These are phyloP conservation scores for Candida germanica DNA, from an alignment of 805 yeast genomes.

Conservation along the genomic window DNA sequence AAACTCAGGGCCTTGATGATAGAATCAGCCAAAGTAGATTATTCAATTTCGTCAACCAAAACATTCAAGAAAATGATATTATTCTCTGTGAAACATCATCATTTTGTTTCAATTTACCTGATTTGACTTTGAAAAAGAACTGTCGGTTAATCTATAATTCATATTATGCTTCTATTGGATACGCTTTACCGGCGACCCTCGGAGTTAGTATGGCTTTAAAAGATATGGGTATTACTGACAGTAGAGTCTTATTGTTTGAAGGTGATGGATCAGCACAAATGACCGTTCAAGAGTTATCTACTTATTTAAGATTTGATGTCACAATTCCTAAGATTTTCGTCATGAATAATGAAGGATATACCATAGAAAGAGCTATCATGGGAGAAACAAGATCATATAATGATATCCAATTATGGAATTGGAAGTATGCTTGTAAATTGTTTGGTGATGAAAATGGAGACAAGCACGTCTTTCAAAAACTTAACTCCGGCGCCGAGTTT, in stretches of 20 bases:
- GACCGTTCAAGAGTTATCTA: conserved; percentile 83
- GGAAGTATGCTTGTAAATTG: conserved; percentile 64
- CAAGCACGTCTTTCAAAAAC: conserved; percentile 20
- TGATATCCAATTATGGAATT: conserved; percentile 80
- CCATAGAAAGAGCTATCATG: conserved; percentile 82
- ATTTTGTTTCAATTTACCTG: conserved; percentile 73
- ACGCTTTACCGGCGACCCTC: conserved; percentile 80
- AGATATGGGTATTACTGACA: conserved; percentile 43
- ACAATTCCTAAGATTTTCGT: conserved; percentile 60
- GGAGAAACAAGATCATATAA: conserved; percentile 78
- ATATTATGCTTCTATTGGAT: conserved; percentile 84
- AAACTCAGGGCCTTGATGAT: not conserved
- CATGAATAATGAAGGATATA: conserved; percentile 83
- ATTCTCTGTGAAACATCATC: conserved; percentile 84
- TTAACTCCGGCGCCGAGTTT: conserved; percentile 21
- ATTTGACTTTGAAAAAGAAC: conserved; percentile 56
- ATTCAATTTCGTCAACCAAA: conserved; percentile 29
- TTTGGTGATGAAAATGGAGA: conserved; percentile 49
- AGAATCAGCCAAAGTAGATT: conserved; percentile 29
- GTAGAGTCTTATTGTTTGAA: conserved; percentile 69
- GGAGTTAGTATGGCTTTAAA: conserved; percentile 76
- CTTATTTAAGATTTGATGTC: conserved; percentile 56
- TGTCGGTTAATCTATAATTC: conserved; percentile 59
- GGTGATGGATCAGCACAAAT: conserved; percentile 96
- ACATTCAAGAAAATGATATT: conserved; percentile 60